These are phyloP conservation scores for Perilla frutescens DNA, from an alignment of 257 asterid genomes.

Conservation along the genomic window DNA sequence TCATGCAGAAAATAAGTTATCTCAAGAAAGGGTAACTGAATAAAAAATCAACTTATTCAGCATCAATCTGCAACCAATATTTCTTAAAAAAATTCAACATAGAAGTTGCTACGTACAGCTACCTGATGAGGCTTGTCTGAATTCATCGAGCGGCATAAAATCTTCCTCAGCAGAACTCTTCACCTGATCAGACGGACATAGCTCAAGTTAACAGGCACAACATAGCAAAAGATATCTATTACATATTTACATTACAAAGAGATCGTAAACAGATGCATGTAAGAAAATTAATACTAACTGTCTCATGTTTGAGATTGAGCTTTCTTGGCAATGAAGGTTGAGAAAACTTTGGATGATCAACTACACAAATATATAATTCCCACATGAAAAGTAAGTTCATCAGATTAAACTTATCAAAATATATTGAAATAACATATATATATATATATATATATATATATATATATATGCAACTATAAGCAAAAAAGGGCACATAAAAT, in stretches of 20 bases:
- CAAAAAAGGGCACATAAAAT: not conserved
- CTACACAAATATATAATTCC: slow-evolving; percentile 39
- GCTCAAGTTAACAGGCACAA: not conserved
- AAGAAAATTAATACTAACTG: slow-evolving; percentile 33
- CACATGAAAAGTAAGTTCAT: not conserved
- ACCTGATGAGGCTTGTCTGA: slow-evolving; percentile 50
- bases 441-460: too few relatives aligned
- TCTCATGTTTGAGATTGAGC: slow-evolving; percentile 45
- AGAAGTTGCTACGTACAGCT: not conserved
- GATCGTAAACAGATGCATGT: not conserved
- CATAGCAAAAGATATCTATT: not conserved
- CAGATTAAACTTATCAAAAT: too few relatives aligned
- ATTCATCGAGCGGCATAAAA: slow-evolving; percentile 29
- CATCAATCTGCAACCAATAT: too few relatives aligned
- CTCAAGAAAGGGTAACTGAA: too few relatives aligned
- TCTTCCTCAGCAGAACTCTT: slow-evolving; percentile 43
- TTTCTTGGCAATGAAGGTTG: slow-evolving; percentile 55
- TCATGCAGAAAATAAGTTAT: too few relatives aligned
- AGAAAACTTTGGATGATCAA: slow-evolving; percentile 37
- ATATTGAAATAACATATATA: not conserved
- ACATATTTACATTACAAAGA: too few relatives aligned
- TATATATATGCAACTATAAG: not conserved
- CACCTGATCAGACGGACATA: slow-evolving; percentile 38
- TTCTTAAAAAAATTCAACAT: too few relatives aligned
- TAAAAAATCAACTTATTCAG: too few relatives aligned